Base-by-base conservation (phyloP, 805 yeast species). In the Priceomyces fermenticarens region DNA sequence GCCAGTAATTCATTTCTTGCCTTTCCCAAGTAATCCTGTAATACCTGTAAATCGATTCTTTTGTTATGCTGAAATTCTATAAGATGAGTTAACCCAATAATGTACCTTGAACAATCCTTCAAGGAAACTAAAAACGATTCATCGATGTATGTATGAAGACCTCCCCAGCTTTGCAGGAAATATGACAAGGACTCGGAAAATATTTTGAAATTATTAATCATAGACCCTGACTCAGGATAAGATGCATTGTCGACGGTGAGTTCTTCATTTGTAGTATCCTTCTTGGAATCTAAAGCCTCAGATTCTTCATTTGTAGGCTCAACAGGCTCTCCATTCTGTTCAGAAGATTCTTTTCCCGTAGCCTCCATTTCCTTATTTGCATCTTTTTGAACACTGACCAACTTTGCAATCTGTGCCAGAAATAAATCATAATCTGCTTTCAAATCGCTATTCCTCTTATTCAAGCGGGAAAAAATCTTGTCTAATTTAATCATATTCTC, bases 11-110 rank as follows among this genome's bases (percentile, higher is more conserved):
- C 98, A 30, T 67, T 66, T 36, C 77, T 72, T 0, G 95, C 81
- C 53, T 87, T 85, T 31, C 73, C 72, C 41, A 89, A 67, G 63
- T 91, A 91, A 40, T 85, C 95, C 30, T 80, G 77, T 33, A 91
- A 69, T 38, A 86, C 95, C 57, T 93, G 97, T 54, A 84, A 83
- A 59, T 91, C 99, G 20, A 91, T 77, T 52, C 87, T 90, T 60
- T 90, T 90, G 57, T 88, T 89, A 55, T 91, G 98, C 49, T 91
- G 88, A 42, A 86, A 73, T 55, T 85, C 89, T 40, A 93, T 77
- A 43, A 91, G 66, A 46, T 75, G 78, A 53, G 72, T 64, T 35
- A 70, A 57, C 25, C 67, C 59, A 4, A 70, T 55, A 36, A 70
- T 68, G 45, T 67, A 93, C 62, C 87, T 90, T 47, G 91, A 88